Evolutionary conservation across 2,329 filamentous ascomycete species (phyloP).

Genomic region (Aureobasidium sp.): DNA sequence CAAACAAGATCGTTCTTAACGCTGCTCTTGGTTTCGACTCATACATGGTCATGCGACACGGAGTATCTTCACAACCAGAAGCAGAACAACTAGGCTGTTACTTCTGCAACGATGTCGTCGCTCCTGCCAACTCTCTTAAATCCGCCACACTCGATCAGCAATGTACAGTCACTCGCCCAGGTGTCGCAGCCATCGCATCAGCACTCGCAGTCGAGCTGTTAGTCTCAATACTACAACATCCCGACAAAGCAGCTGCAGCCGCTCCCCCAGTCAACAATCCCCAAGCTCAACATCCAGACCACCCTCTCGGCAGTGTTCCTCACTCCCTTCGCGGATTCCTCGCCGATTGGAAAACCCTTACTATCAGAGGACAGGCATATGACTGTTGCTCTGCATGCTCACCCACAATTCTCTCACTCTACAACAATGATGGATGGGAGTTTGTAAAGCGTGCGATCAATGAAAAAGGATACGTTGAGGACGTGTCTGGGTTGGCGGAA

Average conservation of each 20-base stretch:
- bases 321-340: slow-evolving; percentile 76
- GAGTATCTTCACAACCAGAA: slow-evolving; percentile 42
- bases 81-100: slow-evolving; percentile 75
- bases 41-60: slow-evolving; percentile 95
- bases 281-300: slow-evolving; percentile 14
- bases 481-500: slow-evolving; percentile 65
- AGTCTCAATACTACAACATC: slow-evolving; percentile 72
- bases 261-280: slow-evolving; percentile 18
- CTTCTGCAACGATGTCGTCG: slow-evolving; percentile 97
- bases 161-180: slow-evolving; percentile 92
- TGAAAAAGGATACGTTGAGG: slow-evolving; percentile 69
- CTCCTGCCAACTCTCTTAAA: slow-evolving; percentile 86
- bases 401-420: slow-evolving; percentile 57
- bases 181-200: slow-evolving; percentile 85
- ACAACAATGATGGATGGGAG: slow-evolving; percentile 60
- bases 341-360: slow-evolving; percentile 62
- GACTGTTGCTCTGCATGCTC: slow-evolving; percentile 77
- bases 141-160: slow-evolving; percentile 95
- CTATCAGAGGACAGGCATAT: slow-evolving; percentile 66
- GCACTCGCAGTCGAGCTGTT: slow-evolving; percentile 84
- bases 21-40: slow-evolving; percentile 94
- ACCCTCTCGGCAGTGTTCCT: slow-evolving; percentile 62
- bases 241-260: slow-evolving; percentile 31
- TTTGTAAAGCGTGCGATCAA: slow-evolving; percentile 68
- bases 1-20: slow-evolving; percentile 93